Evolutionary conservation across 352 stramenopile genomes (phyloP), one percentile per base, ranked within the genome.

Genomic region (Thraustotheca clavata): DNA sequence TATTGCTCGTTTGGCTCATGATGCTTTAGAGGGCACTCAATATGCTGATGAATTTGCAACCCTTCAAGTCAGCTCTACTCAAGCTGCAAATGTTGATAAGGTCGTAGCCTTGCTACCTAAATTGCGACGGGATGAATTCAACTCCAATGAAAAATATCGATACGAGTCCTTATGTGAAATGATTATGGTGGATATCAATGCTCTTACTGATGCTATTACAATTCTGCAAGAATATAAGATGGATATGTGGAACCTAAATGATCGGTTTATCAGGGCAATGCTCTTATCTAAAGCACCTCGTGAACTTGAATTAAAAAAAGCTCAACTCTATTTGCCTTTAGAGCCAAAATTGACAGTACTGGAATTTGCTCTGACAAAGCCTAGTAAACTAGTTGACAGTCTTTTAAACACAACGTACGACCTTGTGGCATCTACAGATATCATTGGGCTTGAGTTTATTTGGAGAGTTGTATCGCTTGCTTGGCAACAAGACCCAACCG

Each of bases 261-360:
- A 41, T 5, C 20, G 40, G 38, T 65, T 54, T 32, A 29, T 65
- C 38, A 46, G 57, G 18, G 26, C 41, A 32, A 31, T 65, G 6
- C 12, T 65, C 16, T 22, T 54, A 14, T 12, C 12, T 12, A 11
- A 27, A 9, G 39, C n/a, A 3, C 11, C 38, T 20, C 36, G 57
- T 32, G 57, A 65, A n/a, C 31, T 55, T 4, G 57, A 65, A 46
- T 46, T 65, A 14, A 65, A 65, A 24, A 54, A 65, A 20, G 57
- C 38, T 11, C 57, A 65, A 2, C 26, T 18, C 2, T 32, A 18
- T 2, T 2, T 54, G 38, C 35, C 27, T 14, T 8, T 18, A 16
- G 34, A 18, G 9, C 18, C 20, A 47, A 47, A n/a, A 31, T 35
- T 31, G 3, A 65, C 33, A 14, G 22, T 65, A 46, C 57, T 65